Base-by-base conservation (phyloP, 2,329 filamentous ascomycete species). In the Coleophoma eucalyptorum region DNA sequence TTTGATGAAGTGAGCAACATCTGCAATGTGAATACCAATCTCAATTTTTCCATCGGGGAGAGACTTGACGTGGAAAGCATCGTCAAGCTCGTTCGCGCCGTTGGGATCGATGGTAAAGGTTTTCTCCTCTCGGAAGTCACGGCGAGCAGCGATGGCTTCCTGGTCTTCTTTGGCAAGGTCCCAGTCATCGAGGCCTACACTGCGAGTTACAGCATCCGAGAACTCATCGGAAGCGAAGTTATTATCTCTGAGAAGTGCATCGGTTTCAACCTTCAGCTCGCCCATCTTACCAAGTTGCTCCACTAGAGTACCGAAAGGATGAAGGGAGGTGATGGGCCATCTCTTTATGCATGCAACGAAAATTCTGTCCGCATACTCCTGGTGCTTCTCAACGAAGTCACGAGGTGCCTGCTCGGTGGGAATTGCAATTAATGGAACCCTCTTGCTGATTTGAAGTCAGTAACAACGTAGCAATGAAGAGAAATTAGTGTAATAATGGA, bases 341-440 rank as follows among this genome's bases (percentile, higher is more conserved):
- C 94, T 85, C 81, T 99, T 99, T 73, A 99, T 99, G 75, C 92
- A 97, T 44, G 94, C 94, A 61, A 99, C 94, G 60, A 99, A 99
- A 64, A 99, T 99, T 63, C 91, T 88, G 72, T 96, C 95, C 51
- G 93, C 91, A 63, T 97, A 99, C 31, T 97, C 90, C 69, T 96
- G 90, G 69, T 99, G 94, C 71, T 94, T 96, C 76, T 99, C 94
- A 26, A 99, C 94, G 63, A 99, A 99, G 72, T 97, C 94, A 34
- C 91, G 87, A 18, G 94, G 94, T 8, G 94, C 94, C 72, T 99
- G 94, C 70, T 99, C 94, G 3, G 94, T 99, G 1, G 94, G 94
- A 58, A 99, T 99, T 49, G 94, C 94, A 69, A 99, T 99, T 58
- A 99, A 78, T 46, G 94, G 94, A 44, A 99, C 94, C 66, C 94